phyloP scores from a whole-genome alignment of 768 basidiomycete genomes.

The Melanogaster broomeanus region DNA sequence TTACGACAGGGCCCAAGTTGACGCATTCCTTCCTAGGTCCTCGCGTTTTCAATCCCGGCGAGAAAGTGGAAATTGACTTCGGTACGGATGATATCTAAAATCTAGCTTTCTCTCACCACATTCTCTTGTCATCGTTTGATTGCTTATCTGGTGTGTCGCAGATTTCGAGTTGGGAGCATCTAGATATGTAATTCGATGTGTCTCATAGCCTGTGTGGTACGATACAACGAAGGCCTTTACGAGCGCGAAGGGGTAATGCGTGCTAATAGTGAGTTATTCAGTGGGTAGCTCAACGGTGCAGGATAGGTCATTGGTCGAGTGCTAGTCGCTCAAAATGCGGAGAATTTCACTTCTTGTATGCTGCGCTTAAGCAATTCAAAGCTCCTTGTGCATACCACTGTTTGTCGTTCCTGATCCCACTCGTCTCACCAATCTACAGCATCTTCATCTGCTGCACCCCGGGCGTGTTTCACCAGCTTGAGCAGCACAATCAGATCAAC shows the following conservation, averaged over 20 bases:
- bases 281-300: not conserved
- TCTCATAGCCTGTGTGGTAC: not conserved
- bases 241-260: not conserved
- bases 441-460: conserved; percentile 28
- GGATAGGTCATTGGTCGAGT: too few species aligned
- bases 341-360: too few species aligned
- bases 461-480: conserved; percentile 25
- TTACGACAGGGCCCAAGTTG: conserved; percentile 8
- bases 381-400: not conserved
- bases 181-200: too few species aligned
- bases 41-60: conserved; percentile 97
- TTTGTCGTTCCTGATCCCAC: conserved; percentile 18
- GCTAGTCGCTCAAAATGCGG: too few species aligned
- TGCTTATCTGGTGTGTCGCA: too few species aligned
- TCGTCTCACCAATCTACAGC: conserved; percentile 33
- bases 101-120: not conserved
- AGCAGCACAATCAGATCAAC: conserved; percentile 21
- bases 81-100: conserved; percentile 70
- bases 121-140: not conserved
- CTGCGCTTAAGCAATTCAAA: too few species aligned
- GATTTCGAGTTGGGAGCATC: too few species aligned
- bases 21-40: conserved; percentile 58
- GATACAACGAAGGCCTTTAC: not conserved
- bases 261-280: not conserved
- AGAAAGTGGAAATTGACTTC: conserved; percentile 92